Percentiles rank a stretch among this genome's conserved stretches.
Conservation (phyloP, 805 yeast species). For the Candida suzukii region DNA sequence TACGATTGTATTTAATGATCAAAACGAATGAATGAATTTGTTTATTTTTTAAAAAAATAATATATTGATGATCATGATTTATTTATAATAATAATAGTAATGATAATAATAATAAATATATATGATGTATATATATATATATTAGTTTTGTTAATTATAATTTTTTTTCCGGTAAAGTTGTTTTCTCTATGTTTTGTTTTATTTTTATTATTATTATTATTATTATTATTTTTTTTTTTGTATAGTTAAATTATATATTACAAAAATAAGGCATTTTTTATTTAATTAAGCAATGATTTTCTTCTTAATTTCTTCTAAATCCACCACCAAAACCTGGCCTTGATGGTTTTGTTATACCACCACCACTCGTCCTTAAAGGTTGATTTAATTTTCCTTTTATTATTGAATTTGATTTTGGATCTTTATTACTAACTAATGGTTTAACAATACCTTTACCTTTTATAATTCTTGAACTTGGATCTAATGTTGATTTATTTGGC, state of each 20-base stretch:
- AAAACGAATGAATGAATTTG: too few relatives aligned
- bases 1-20: too few relatives aligned
- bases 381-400: neutral
- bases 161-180: too few relatives aligned
- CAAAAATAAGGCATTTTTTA: too few relatives aligned
- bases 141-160: too few relatives aligned
- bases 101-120: too few relatives aligned
- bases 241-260: too few relatives aligned
- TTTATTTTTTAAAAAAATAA: too few relatives aligned
- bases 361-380: neutral
- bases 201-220: conserved; percentile 68
- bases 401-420: neutral
- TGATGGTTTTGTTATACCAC: neutral
- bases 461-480: conserved; percentile 23
- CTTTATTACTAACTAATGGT: conserved; percentile 13
- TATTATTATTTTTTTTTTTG: neutral
- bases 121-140: too few relatives aligned
- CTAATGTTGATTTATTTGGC: conserved; percentile 27
- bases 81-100: too few relatives aligned
- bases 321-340: conserved; percentile 2
- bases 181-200: too few relatives aligned
- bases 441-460: conserved; percentile 26
- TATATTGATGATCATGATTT: too few relatives aligned
- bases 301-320: conserved; percentile 1
- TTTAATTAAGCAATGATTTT: neutral